Evolutionary conservation across 345 rosid genomes (phyloP), one percentile per base, ranked within the genome.

Genomic region (Alliaria petiolata): DNA sequence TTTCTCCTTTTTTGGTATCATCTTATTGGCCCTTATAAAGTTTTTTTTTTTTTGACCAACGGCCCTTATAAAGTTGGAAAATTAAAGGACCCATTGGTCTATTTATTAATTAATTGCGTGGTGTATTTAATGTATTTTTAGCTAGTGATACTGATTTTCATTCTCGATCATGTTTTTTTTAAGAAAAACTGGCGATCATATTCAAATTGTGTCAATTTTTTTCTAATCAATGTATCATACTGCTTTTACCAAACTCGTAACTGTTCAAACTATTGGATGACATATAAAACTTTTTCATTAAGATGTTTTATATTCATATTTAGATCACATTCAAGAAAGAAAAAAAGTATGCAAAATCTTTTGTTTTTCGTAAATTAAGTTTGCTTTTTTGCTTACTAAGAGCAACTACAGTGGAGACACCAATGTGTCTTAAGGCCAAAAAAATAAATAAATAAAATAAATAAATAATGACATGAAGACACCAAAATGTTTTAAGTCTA

Each of bases 11-110:
- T 52, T 65, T 1, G 8, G 9, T 20, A 13, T 14, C 15, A 36
- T 68, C 65, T 68, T 36, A 75, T 75, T 68, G 79, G 75, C 42
- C 45, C 58, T 62, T 68, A n/a, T n/a, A n/a, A n/a, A n/a, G n/a
- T n/a, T n/a, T n/a, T n/a, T n/a, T n/a, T n/a, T n/a, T n/a, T n/a
- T n/a, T n/a, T n/a, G n/a, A n/a, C n/a, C n/a, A n/a, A n/a, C n/a
- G n/a, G n/a, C n/a, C n/a, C n/a, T n/a, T n/a, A 53, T 35, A 69
- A 75, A 75, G 74, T 68, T 67, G 30, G 45, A 35, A 60, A 25
- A 61, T 43, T 43, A 69, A 62, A 45, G 65, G 74, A 62, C 74
- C 40, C 20, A 68, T 43, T 75, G 78, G 55, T 67, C 72, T 67
- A 16, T 75, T 43, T 59, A 4, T 66, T 42, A 67, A 74, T 74